Percentiles rank a stretch among this genome's conserved stretches.
Evolutionary conservation across 2,329 filamentous ascomycete species (phyloP).

Genomic region (Clonostachys byssicola): DNA sequence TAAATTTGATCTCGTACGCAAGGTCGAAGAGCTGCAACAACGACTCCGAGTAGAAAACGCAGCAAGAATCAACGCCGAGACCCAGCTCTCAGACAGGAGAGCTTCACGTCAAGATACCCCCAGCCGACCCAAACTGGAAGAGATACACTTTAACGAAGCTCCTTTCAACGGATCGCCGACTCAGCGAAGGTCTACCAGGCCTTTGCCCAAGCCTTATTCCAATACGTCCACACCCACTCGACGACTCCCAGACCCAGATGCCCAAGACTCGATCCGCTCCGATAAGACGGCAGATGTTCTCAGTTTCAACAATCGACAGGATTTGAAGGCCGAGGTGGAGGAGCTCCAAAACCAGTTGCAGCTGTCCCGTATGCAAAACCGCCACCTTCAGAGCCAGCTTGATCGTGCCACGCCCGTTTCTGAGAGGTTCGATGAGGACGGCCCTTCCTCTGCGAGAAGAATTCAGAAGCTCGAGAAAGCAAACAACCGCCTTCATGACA

Average conservation of each 20-base stretch:
- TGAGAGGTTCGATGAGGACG: constrained; percentile 69
- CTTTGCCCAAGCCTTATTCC: constrained; percentile 57
- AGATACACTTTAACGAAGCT: constrained; percentile 81
- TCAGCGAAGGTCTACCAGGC: constrained; percentile 56
- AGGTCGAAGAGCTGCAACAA: constrained; percentile 84
- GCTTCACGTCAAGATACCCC: constrained; percentile 66
- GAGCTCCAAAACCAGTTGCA: constrained; percentile 92
- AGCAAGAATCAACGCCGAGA: constrained; percentile 76
- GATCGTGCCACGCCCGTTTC: constrained; percentile 61
- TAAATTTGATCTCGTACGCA: constrained; percentile 80
- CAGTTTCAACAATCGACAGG: constrained; percentile 83
- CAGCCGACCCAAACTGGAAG: constrained; percentile 74
- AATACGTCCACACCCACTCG: constrained; percentile 76
- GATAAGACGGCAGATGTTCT: constrained; percentile 80
- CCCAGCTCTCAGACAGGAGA: constrained; percentile 74
- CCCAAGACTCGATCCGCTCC: constrained; percentile 74
- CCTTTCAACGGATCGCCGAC: constrained; percentile 71
- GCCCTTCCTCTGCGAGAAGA: constrained; percentile 66
- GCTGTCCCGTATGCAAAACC: constrained; percentile 91
- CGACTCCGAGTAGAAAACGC: constrained; percentile 81
- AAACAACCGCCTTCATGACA: constrained; percentile 86
- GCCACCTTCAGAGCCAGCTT: constrained; percentile 84
- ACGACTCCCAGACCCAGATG: constrained; percentile 57
- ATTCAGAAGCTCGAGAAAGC: constrained; percentile 90
- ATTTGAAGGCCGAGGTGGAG: constrained; percentile 85